Base-by-base conservation (phyloP, 2,329 filamentous ascomycete species). In the Tolypocladium guangdongense region DNA sequence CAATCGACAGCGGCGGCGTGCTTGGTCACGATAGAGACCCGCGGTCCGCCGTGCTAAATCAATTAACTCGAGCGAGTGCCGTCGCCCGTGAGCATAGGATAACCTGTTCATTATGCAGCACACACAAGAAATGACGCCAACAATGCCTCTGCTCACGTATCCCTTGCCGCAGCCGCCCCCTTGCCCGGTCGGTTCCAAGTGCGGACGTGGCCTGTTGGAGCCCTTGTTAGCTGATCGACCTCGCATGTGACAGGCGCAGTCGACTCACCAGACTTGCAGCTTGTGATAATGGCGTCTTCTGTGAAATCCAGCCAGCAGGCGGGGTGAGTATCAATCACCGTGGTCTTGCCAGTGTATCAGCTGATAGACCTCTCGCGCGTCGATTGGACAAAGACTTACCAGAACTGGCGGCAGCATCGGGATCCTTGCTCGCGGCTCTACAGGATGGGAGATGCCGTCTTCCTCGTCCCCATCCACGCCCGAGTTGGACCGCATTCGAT, bases 281-380 rank as follows among this genome's bases (percentile, higher is more conserved):
- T 90, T 37, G 90, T 96, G 64, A 97, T 84, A 60, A 99, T 96
- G 58, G 87, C 87, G 62, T 95, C 86, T 66, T 96, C 87, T 52
- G 92, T 91, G 63, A 99, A 99, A n/a, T 85, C 88, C 39, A 99
- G 71, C 86, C 91, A 96, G 67, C 83, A 88, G 47, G 95, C 76
- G 52, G 91, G 90, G 69, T 97, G 90, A 56, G 85, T 82, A 67
- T 96, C 90, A 37, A 96, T 83, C 14, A 80, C 75, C 69, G 96
- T 96, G 49, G 87, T 89, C 75, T 91, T 14, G 55, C 38, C 27
- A 32, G 8, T 18, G 24, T 14, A 39, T 58, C 47, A 59, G 56
- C 36, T 2, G 3, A 33, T 14, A 4, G 27, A 20, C 12, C 18
- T 43, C n/a, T n/a, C 12, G 7, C 16, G 4, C 22, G 14, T 20